Conservation (phyloP, 371 early-diverging fungal genomes). For the Cladochytrium tenue region DNA sequence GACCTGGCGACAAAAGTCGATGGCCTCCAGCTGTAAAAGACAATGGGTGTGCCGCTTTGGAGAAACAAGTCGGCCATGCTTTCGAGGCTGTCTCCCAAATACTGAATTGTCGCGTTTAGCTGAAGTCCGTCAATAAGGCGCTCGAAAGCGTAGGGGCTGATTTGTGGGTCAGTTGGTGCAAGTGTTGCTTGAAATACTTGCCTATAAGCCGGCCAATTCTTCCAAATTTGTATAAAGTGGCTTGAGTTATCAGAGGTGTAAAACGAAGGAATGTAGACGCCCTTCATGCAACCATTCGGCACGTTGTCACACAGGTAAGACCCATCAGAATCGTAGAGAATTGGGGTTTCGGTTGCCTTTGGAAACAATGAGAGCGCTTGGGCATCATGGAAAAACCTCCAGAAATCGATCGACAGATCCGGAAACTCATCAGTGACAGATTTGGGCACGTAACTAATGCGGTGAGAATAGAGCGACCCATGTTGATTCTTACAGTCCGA, state of each 20-base stretch:
- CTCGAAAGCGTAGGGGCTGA: constrained; percentile 11
- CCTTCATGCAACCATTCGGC: neutral
- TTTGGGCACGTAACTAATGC: neutral
- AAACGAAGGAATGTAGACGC: neutral
- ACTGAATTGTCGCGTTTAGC: constrained; percentile 19
- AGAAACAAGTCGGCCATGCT: constrained; percentile 1
- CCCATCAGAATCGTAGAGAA: neutral
- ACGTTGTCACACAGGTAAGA: neutral
- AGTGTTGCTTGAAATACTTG: neutral
- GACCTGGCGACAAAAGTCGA: constrained; percentile 6
- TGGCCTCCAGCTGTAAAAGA: constrained; percentile 22
- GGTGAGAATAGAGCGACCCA: neutral
- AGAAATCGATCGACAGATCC: neutral
- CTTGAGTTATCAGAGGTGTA: neutral
- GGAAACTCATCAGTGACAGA: neutral
- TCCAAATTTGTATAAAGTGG: neutral
- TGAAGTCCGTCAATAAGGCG: constrained; percentile 21
- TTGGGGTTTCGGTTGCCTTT: neutral
- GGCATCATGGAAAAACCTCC: neutral
- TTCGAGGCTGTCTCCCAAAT: constrained; percentile 9
- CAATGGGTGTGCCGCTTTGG: constrained; percentile 2
- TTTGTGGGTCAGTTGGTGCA: neutral
- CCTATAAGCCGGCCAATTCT: neutral
- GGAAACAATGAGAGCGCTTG: neutral
- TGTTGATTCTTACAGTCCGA: constrained; percentile 1